phyloP scores from a whole-genome alignment of 23 red algal genomes.

The Gracilariopsis chorda region DNA sequence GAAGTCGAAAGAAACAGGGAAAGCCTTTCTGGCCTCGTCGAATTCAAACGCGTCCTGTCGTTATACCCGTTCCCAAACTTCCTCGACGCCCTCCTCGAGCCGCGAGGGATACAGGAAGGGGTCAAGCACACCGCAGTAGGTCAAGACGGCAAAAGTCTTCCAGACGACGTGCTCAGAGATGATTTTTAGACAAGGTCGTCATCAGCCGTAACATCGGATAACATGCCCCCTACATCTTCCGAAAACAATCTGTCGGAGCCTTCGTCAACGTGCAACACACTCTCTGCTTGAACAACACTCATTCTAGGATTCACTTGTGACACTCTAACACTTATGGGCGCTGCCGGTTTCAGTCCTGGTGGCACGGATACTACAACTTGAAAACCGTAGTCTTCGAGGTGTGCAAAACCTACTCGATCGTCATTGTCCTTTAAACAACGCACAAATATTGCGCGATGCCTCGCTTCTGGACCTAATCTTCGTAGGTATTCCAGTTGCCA shows the following conservation, averaged over 20 bases:
- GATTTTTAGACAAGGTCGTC: background rate
- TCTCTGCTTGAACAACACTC: slow-evolving; percentile 2
- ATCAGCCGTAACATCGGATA: background rate
- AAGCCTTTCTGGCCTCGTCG: slow-evolving; percentile 13
- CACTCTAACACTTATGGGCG: background rate
- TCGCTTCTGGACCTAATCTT: slow-evolving; percentile 5
- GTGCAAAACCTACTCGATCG: slow-evolving; percentile 15
- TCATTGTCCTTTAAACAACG: background rate
- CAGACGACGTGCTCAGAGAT: background rate
- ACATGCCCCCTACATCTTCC: background rate
- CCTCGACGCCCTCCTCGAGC: slow-evolving; percentile 11
- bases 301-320: slow-evolving; percentile 4
- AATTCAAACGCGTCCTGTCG: slow-evolving; percentile 13
- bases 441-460: slow-evolving; percentile 8
- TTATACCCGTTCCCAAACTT: slow-evolving; percentile 8
- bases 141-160: background rate
- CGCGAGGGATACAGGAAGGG: background rate
- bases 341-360: slow-evolving; percentile 15
- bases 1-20: background rate
- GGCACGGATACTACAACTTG: slow-evolving; percentile 11
- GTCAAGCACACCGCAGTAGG: background rate
- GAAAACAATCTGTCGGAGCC: background rate
- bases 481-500: slow-evolving; percentile 73
- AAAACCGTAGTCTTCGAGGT: slow-evolving; percentile 63
- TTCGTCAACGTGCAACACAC: background rate